Conservation (phyloP, 75 land plant genomes). For the Ceratopteris richardii region DNA sequence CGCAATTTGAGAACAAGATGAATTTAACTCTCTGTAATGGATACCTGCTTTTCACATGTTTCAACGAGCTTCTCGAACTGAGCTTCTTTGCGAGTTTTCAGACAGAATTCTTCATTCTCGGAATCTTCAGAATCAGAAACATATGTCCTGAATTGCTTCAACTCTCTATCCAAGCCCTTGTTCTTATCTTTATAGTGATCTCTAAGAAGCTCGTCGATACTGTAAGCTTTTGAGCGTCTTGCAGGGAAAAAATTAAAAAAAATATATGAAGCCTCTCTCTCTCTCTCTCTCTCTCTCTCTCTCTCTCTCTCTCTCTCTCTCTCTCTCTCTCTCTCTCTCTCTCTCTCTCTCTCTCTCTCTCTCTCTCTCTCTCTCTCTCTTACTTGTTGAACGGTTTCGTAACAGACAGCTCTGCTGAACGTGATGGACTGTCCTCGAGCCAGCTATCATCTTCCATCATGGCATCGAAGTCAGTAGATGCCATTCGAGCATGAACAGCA, state of each 20-base stretch:
- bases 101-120: neutral
- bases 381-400: neutral
- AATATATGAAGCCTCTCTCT: neutral
- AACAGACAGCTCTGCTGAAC: neutral
- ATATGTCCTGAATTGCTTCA: neutral
- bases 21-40: too few relatives aligned
- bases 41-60: slow-evolving; percentile 1
- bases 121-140: slow-evolving; percentile 5
- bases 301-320: too few relatives aligned
- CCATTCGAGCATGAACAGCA: slow-evolving; percentile 2
- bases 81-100: neutral
- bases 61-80: slow-evolving; percentile 1
- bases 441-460: slow-evolving; percentile 7
- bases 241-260: neutral
- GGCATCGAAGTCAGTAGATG: neutral
- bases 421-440: slow-evolving; percentile 4
- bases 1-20: too few relatives aligned
- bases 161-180: neutral
- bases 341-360: too few relatives aligned
- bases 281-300: too few relatives aligned
- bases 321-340: too few relatives aligned
- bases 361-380: too few relatives aligned
- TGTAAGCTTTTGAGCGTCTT: slow-evolving; percentile 1
- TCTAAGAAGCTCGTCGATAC: neutral
- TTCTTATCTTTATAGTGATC: slow-evolving; percentile 1